Percentiles rank a stretch among this genome's conserved stretches.
Conservation (phyloP, 352 stramenopile species). For the Phytophthora brassicae region DNA sequence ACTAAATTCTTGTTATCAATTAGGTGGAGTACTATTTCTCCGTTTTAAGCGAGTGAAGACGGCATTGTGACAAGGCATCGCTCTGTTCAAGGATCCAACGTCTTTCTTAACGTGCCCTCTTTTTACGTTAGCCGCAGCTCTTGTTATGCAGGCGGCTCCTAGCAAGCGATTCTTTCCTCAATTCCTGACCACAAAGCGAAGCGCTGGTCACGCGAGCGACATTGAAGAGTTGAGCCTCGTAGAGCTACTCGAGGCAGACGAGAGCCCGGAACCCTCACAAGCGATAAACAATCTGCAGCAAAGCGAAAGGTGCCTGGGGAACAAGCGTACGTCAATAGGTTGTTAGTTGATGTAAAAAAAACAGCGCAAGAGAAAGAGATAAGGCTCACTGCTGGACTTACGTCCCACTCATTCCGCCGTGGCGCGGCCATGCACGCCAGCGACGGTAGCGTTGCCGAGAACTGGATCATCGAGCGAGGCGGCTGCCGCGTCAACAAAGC, state of each 20-base stretch:
- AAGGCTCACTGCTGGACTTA: too few species aligned
- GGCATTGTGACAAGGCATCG: constrained; percentile 14
- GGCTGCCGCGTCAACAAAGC: not conserved
- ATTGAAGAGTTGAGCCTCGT: too few species aligned
- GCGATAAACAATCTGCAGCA: not conserved
- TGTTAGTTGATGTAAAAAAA: too few species aligned
- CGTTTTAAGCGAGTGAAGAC: constrained; percentile 18
- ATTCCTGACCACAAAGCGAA: too few species aligned
- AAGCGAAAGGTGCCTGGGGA: not conserved
- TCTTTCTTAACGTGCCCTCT: constrained; percentile 17
- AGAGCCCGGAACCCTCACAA: not conserved
- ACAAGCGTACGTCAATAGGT: too few species aligned
- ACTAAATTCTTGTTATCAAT: not conserved
- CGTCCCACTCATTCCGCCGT: not conserved
- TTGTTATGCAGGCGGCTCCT: too few species aligned
- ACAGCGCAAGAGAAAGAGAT: too few species aligned
- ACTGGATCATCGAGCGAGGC: not conserved
- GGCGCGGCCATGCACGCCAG: constrained; percentile 5
- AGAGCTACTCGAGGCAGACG: not conserved
- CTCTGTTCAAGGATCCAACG: constrained; percentile 14
- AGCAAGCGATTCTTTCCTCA: too few species aligned
- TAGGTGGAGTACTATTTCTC: constrained; percentile 18
- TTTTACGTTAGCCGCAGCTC: constrained; percentile 1
- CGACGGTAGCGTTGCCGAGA: not conserved
- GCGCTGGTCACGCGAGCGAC: not conserved